Conservation (phyloP, 1,284 basidiomycete species). For the Boletus sp. region DNA sequence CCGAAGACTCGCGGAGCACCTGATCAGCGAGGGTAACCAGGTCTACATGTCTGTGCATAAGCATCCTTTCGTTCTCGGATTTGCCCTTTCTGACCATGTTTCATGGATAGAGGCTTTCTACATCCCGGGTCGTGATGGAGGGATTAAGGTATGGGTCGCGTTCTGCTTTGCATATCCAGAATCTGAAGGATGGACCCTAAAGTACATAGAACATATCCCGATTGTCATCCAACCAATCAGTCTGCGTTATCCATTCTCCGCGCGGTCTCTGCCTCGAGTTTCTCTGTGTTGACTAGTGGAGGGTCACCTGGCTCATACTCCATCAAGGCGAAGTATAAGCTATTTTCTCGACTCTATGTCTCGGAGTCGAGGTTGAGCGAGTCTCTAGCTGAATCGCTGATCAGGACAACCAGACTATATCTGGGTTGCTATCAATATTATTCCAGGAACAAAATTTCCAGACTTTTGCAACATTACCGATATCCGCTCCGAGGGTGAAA, state of each 20-base stretch:
- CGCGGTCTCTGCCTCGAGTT: not conserved
- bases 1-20: constrained; percentile 68
- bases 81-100: not conserved
- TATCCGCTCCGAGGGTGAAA: constrained; percentile 66
- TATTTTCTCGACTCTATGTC: constrained; percentile 67
- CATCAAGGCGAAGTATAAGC: constrained; percentile 77
- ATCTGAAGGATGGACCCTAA: constrained; percentile 1
- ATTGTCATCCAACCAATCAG: constrained; percentile 36
- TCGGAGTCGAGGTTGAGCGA: constrained; percentile 62
- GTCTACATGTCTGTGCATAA: constrained; percentile 62
- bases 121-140: constrained; percentile 60
- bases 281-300: not conserved
- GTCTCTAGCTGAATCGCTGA: not conserved
- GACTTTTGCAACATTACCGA: constrained; percentile 74
- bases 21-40: constrained; percentile 66
- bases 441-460: constrained; percentile 79
- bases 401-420: constrained; percentile 54
- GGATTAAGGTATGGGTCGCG: constrained; percentile 54
- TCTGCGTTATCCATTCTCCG: constrained; percentile 27
- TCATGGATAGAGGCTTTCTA: constrained; percentile 64
- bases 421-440: constrained; percentile 79
- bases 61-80: not conserved
- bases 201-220: constrained; percentile 64
- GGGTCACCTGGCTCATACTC: constrained; percentile 48
- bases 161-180: not conserved